Percentiles rank a stretch among this genome's conserved stretches.
These are phyloP conservation scores for Bombardia bombarda DNA, from an alignment of 495 filamentous ascomycete species.

Conservation along the genomic window DNA sequence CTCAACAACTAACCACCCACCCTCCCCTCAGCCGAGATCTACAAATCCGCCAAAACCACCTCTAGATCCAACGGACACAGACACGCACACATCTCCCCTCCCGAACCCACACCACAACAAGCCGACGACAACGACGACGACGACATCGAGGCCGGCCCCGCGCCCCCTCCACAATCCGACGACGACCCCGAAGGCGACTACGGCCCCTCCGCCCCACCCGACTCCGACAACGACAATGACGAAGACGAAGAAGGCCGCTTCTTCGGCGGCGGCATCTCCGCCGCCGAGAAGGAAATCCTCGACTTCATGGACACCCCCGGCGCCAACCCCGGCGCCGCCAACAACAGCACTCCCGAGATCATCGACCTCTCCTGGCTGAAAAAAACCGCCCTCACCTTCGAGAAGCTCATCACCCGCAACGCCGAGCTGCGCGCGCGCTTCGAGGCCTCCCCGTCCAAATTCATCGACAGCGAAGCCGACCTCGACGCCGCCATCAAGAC, in stretches of 20 bases:
- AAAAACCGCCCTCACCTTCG: conserved; percentile 74
- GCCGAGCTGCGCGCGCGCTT: conserved; percentile 85
- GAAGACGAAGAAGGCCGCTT: conserved; percentile 84
- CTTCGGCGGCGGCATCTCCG: conserved; percentile 84
- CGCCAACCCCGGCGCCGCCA: conserved; percentile 33
- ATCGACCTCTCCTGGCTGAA: conserved; percentile 81
- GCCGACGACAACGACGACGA: conserved; percentile 43
- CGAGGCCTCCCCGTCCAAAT: conserved; percentile 78
- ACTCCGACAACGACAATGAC: conserved; percentile 14
- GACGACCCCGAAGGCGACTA: conserved; percentile 56
- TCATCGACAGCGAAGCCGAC: conserved; percentile 69
- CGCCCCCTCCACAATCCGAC: conserved; percentile 24
- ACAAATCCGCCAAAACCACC: conserved; percentile 77
- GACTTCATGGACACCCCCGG: conserved; percentile 73
- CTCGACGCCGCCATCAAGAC: conserved; percentile 83
- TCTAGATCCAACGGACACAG: conserved; percentile 41
- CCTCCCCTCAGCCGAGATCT: conserved; percentile 54
- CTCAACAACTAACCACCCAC: conserved; percentile 1
- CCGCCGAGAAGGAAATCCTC: conserved; percentile 74
- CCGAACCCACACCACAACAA: background rate
- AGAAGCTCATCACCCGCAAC: conserved; percentile 86
- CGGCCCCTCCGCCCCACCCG: conserved; percentile 61
- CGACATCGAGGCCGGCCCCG: conserved; percentile 46
- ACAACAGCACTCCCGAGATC: conserved; percentile 55
- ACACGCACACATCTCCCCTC: too few species aligned